Base-by-base conservation (phyloP, 148 eudicot species). In the Vaccinium myrtillus region DNA sequence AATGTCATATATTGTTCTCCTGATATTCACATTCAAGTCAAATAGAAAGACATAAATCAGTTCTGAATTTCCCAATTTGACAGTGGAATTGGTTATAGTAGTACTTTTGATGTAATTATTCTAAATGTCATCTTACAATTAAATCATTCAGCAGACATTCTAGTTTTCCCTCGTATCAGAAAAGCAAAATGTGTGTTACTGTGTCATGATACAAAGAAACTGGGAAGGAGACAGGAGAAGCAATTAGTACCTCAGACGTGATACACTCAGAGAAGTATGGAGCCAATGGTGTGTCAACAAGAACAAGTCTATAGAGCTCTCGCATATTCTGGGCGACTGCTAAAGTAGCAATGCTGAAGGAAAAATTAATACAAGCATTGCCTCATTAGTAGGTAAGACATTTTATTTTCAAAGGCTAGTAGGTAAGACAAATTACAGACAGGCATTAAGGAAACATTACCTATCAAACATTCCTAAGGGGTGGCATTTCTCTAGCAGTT, bases 401-500 rank as follows among this genome's bases (percentile, higher is more conserved):
- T 25, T 27, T 9, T 9, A 3, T 12, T 25, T 1, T 65, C 25
- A 13, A 12, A 10, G 39, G 39, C 27, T 69, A 69, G 30, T 65
- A 10, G 32, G 4, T 63, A 63, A 63, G 32, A 82, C 83, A 82
- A 79, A 82, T 25, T 30, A 30, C 69, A 78, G 36, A 79, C 32
- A 82, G 27, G 43, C 48, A 69, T 56, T 49, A 32, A 80, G 67
- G 79, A 84, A 46, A 53, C 30, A 69, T 56, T 90, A 94, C 98
- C 98, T 94, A 90, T 96, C 98, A 88, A 96, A 96, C 99, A 96
- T 96, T 83, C 99, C 99, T 90, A 96, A 80, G 32, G 99, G 99
- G 65, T 96, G 99, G 77, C 99, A 96, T 85, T 96, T 96, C 93
- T 96, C 99, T 86, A 96, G 90, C 86, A 96, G 84, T 83, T 96